Evolutionary conservation across 2,329 filamentous ascomycete species (phyloP).

Genomic region (Pseudogymnoascus sp.): DNA sequence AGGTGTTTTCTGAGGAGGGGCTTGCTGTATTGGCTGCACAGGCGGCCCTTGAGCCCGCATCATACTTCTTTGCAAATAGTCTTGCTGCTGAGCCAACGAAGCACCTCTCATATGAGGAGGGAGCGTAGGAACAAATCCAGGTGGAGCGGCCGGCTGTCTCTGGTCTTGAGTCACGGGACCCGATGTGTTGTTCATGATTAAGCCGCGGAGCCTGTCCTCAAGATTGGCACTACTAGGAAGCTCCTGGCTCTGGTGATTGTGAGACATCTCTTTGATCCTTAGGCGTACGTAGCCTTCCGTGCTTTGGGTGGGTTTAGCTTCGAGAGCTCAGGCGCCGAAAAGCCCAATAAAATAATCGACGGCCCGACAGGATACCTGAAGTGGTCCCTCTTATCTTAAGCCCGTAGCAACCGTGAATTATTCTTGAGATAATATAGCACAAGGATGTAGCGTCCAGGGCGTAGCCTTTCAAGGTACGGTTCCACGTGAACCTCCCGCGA

Average conservation of each 20-base stretch:
- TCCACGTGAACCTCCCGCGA: not conserved
- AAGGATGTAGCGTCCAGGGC: not conserved
- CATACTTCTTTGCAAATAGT: slow-evolving; percentile 14
- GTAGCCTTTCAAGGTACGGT: not conserved
- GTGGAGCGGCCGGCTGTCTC: slow-evolving; percentile 12
- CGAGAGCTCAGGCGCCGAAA: not conserved
- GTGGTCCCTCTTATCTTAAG: not conserved
- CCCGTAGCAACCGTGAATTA: not conserved
- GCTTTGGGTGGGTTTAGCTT: not conserved
- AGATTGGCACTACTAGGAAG: slow-evolving; percentile 27
- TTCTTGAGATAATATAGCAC: not conserved
- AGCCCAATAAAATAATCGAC: not conserved
- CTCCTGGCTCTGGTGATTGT: slow-evolving; percentile 2
- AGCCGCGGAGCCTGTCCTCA: slow-evolving; percentile 50
- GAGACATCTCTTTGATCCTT: not conserved
- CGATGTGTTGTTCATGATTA: slow-evolving; percentile 49
- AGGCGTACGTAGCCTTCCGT: not conserved
- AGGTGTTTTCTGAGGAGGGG: not conserved
- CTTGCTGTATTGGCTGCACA: not conserved
- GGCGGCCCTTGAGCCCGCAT: not conserved
- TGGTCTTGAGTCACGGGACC: slow-evolving; percentile 19
- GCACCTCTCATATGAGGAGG: slow-evolving; percentile 22
- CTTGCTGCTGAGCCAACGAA: slow-evolving; percentile 18
- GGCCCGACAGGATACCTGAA: not conserved
- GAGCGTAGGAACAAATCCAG: slow-evolving; percentile 11